Conservation (phyloP, 352 stramenopile species). For the Phytopythium helicoides region DNA sequence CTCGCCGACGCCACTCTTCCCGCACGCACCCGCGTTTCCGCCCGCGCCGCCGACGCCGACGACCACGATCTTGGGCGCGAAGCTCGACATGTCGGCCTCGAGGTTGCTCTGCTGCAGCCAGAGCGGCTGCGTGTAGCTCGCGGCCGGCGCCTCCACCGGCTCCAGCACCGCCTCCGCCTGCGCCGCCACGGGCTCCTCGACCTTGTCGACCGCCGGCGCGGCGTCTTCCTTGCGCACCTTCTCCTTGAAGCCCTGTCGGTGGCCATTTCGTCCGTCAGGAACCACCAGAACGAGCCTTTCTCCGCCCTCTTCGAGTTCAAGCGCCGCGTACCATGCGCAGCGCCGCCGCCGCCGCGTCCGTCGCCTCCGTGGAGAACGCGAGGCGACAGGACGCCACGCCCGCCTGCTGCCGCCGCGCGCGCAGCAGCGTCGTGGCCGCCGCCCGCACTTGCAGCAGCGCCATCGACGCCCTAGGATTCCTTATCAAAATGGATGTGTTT, state of each 20-base stretch:
- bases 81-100: conserved; percentile 61
- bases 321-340: conserved; percentile 56
- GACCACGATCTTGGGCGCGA: conserved; percentile 86
- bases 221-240: conserved; percentile 42
- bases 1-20: no score
- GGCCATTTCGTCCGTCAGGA: not conserved
- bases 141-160: conserved; percentile 32
- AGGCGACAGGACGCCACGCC: conserved; percentile 12
- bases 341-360: conserved; percentile 62
- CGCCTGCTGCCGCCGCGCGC: conserved; percentile 9
- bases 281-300: not conserved
- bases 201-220: conserved; percentile 7
- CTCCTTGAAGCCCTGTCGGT: conserved; percentile 45
- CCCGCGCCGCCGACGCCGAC: conserved; percentile 86
- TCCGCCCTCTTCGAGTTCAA: not conserved
- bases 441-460: conserved; percentile 37
- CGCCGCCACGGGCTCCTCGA: conserved; percentile 8
- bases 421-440: conserved; percentile 31
- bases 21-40: conserved; percentile 70
- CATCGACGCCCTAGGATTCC: conserved; percentile 13
- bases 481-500: no score
- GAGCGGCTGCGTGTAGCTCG: conserved; percentile 65
- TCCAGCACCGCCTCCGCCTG: conserved; percentile 20
- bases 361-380: conserved; percentile 63
- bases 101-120: conserved; percentile 72